Evolutionary conservation across 1,284 basidiomycete species (phyloP).

Genomic region (Puccinia novopanici): DNA sequence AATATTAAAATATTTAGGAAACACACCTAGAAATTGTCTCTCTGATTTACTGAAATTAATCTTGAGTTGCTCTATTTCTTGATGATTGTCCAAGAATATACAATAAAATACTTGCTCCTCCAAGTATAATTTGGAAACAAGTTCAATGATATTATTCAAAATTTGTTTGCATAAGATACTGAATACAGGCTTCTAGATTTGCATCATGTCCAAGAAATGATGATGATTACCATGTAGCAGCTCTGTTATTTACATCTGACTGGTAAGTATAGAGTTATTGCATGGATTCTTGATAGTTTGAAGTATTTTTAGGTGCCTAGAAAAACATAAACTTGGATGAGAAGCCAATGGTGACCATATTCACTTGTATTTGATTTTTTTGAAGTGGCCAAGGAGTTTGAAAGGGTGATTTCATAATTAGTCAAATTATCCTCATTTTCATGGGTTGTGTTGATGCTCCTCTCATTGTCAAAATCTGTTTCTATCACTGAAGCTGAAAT

Average conservation of each 20-base stretch:
- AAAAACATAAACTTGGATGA: neutral
- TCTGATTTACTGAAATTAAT: constrained; percentile 46
- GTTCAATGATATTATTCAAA: neutral
- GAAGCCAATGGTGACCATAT: neutral
- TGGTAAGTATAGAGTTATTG: neutral
- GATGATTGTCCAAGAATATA: constrained; percentile 2
- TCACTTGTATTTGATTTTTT: too few relatives aligned
- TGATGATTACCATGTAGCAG: neutral
- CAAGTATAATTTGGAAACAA: neutral
- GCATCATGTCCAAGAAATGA: neutral
- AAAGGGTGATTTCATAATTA: too few relatives aligned
- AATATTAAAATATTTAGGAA: too few relatives aligned
- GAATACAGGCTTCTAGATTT: neutral
- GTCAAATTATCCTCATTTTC: too few relatives aligned
- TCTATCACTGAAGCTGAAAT: too few relatives aligned
- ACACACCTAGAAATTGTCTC: too few relatives aligned
- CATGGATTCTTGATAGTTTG: neutral
- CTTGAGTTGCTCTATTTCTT: constrained; percentile 25
- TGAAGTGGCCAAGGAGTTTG: too few relatives aligned
- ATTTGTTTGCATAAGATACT: neutral
- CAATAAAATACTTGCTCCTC: constrained; percentile 17
- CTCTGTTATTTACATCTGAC: neutral
- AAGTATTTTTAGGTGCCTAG: neutral
- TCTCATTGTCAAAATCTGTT: too few relatives aligned
- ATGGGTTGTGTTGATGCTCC: too few relatives aligned